phyloP scores from a whole-genome alignment of 352 stramenopile genomes.

The Pythium graminicola region DNA sequence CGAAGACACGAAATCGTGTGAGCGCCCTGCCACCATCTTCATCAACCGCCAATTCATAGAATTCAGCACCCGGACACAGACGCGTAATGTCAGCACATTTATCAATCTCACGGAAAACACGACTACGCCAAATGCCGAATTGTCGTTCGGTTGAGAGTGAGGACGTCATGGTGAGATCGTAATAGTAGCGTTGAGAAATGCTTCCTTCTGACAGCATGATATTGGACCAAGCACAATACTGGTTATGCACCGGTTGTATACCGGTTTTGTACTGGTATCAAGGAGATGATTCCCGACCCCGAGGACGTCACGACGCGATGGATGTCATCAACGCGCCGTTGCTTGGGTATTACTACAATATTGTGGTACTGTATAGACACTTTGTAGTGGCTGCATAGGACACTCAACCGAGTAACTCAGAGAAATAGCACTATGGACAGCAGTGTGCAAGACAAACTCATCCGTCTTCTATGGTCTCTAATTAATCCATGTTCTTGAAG shows the following conservation, averaged over 20 bases:
- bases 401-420: too few relatives aligned
- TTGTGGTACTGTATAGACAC: too few relatives aligned
- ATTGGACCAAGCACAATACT: too few relatives aligned
- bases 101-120: slow-evolving; percentile 64
- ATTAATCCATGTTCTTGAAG: slow-evolving; percentile 66
- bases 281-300: too few relatives aligned
- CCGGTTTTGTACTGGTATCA: slow-evolving; percentile 4
- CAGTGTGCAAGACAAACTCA: background rate
- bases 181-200: slow-evolving; percentile 1
- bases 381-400: too few relatives aligned
- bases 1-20: slow-evolving; percentile 65
- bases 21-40: slow-evolving; percentile 38
- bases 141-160: slow-evolving; percentile 31
- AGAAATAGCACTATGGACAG: too few relatives aligned
- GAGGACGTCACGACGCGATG: too few relatives aligned
- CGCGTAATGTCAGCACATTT: slow-evolving; percentile 35
- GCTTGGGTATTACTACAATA: too few relatives aligned
- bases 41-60: slow-evolving; percentile 43
- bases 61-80: slow-evolving; percentile 37
- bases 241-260: background rate
- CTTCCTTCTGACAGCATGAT: too few relatives aligned
- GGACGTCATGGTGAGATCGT: background rate
- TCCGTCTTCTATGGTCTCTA: slow-evolving; percentile 8
- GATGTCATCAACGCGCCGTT: too few relatives aligned
- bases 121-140: slow-evolving; percentile 64